A percentile compares a stretch with the other conserved stretches of the same genome.
These are phyloP conservation scores for Clonostachys rosea DNA, from an alignment of 2,329 filamentous ascomycete species.

Conservation along the genomic window DNA sequence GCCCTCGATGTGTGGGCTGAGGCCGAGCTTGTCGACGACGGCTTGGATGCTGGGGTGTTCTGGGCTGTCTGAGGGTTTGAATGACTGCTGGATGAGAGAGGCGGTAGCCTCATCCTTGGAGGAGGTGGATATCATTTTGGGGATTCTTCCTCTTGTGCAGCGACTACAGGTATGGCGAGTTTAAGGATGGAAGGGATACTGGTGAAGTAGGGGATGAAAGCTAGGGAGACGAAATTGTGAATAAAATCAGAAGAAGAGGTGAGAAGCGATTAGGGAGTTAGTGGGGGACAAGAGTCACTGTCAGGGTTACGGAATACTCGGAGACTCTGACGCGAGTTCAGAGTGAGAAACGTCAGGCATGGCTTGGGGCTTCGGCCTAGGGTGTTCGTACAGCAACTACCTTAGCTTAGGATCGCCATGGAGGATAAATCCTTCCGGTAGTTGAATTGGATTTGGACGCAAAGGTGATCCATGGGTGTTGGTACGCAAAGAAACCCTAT, in stretches of 20 bases:
- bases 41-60: slow-evolving; percentile 7
- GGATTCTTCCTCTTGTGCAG: not conserved
- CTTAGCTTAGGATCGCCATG: no score
- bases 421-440: no score
- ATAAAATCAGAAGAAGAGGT: no score
- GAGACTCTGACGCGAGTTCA: no score
- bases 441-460: no score
- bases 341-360: no score
- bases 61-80: slow-evolving; percentile 2
- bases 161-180: not conserved
- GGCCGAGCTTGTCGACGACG: slow-evolving; percentile 29
- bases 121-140: not conserved
- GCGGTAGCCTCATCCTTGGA: not conserved
- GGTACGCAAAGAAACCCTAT: no score
- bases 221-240: not conserved
- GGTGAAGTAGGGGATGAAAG: not conserved
- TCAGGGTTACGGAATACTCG: no score
- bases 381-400: no score
- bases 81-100: slow-evolving; percentile 1
- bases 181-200: not conserved
- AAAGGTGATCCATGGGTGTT: no score
- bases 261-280: not conserved
- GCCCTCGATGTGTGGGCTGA: slow-evolving; percentile 56
- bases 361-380: no score
- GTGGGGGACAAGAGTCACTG: not conserved